These are phyloP conservation scores for Leccinellum rugosiceps DNA, from an alignment of 768 basidiomycete genomes.

Conservation along the genomic window DNA sequence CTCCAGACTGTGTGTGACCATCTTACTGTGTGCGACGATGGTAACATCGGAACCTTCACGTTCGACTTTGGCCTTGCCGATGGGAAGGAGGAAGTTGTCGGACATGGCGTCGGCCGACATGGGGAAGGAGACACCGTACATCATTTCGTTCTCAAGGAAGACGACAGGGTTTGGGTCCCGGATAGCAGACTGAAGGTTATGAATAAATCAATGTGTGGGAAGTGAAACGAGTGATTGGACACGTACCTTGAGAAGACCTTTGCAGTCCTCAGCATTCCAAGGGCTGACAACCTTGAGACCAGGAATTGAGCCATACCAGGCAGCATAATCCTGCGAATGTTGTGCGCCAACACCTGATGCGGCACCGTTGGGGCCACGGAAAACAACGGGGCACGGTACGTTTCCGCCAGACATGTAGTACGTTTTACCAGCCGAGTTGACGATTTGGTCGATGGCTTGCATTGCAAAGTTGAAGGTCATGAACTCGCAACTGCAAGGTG, in stretches of 20 bases:
- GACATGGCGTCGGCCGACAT: conserved; percentile 95
- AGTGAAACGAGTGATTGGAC: background rate
- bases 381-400: conserved; percentile 97
- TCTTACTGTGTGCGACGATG: conserved; percentile 96
- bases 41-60: conserved; percentile 90
- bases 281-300: conserved; percentile 98
- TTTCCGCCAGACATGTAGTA: conserved; percentile 99
- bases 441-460: conserved; percentile 99
- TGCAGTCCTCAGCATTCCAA: conserved; percentile 99
- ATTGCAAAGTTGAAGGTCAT: conserved; percentile 99
- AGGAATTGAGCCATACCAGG: conserved; percentile 91
- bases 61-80: conserved; percentile 97
- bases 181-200: conserved; percentile 71
- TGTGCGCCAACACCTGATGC: conserved; percentile 96
- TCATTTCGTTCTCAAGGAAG: conserved; percentile 98
- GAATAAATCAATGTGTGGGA: background rate
- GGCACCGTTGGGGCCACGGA: conserved; percentile 99
- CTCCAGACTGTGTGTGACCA: conserved; percentile 94
- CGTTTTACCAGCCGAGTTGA: conserved; percentile 99
- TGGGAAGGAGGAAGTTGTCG: conserved; percentile 91
- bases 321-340: conserved; percentile 96
- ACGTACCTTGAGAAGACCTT: conserved; percentile 89
- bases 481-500: conserved; percentile 81
- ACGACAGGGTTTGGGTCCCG: conserved; percentile 98
- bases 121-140: conserved; percentile 97